Conservation (phyloP, 2,329 filamentous ascomycete genomes). For the Ploettnerulaceae sp. region DNA sequence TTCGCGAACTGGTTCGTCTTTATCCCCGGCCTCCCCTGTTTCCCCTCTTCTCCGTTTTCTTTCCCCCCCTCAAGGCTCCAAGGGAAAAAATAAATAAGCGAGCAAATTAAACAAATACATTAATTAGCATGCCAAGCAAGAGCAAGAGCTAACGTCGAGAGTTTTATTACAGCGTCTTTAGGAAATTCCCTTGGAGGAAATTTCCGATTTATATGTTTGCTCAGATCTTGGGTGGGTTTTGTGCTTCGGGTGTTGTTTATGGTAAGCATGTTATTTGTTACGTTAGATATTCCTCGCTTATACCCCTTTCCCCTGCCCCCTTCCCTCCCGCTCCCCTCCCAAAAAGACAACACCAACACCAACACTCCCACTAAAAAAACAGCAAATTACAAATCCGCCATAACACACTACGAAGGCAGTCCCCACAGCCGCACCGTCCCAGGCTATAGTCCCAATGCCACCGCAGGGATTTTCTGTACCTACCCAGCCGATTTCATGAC, state of each 20-base stretch:
- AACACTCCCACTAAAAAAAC: too few species aligned
- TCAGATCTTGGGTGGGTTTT: slow-evolving; percentile 64
- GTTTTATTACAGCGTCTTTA: slow-evolving; percentile 48
- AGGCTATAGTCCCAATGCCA: slow-evolving; percentile 37
- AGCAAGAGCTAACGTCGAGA: slow-evolving; percentile 4
- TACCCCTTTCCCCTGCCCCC: background rate
- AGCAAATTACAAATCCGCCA: slow-evolving; percentile 60
- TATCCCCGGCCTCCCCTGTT: background rate
- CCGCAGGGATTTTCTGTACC: slow-evolving; percentile 67
- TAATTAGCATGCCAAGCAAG: too few species aligned
- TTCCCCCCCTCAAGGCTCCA: background rate
- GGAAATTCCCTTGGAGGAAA: slow-evolving; percentile 63
- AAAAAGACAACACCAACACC: background rate
- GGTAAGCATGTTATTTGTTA: slow-evolving; percentile 11
- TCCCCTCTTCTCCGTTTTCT: background rate
- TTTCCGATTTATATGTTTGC: slow-evolving; percentile 62
- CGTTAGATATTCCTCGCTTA: background rate
- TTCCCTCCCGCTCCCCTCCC: background rate
- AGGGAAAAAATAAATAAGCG: too few species aligned
- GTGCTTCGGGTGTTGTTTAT: slow-evolving; percentile 47
- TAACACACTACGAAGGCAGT: slow-evolving; percentile 61
- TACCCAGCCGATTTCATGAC: slow-evolving; percentile 63
- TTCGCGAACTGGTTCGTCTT: slow-evolving; percentile 53
- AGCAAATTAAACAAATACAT: too few species aligned
- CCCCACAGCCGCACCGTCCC: slow-evolving; percentile 57